Base-by-base conservation (phyloP, 495 filamentous ascomycete genomes). In the Cercophora scortea region DNA sequence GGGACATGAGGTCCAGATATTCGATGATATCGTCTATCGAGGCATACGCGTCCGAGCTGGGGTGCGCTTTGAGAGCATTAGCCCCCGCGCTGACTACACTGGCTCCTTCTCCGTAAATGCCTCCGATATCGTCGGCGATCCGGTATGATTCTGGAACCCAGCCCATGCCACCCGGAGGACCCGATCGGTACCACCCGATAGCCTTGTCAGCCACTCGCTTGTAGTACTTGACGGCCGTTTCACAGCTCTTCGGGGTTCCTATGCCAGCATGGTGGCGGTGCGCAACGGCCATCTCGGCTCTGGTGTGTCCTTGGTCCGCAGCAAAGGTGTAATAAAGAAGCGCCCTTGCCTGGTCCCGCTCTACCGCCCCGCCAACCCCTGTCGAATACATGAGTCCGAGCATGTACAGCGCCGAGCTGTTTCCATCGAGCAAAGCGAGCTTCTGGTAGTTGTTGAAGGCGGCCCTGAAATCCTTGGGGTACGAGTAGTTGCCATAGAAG, bases 311-410 rank as follows among this genome's bases (percentile, higher is more conserved):
- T 36, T 77, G 80, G 58, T 90, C 79, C 2, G 94, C 94, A 1
- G 93, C 91, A 64, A 96, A 95, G 8, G 90, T 94, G 65, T 96
- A 90, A 65, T 97, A 96, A 52, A 96, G 72, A 52, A 97, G 75
- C 8, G 93, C 89, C 67, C 89, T 90, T 16, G 90, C 93, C 68
- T 96, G 93, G 62, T 99, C 90, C 25, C 80, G 80, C 68, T 90
- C 80, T 18, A 96, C 90, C 1, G 81, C 83, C 33, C 81, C 84
- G 8, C 87, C 91, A 53, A 97, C 76, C 1, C 94, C 93, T 9
- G 94, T 97, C 39, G 89, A 89, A 69, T 97, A 93, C 84, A 97
- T 90, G 54, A 99, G 84, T 2, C 92, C 94, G 36, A 99, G 61
- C 90, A 97, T 95, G 66, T 92, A 82, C 67, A 95, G 89, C 0